Evolutionary conservation across 805 yeast genomes (phyloP), one percentile per base, ranked within the genome.

Genomic region (Kodamaea lidongshanica): DNA sequence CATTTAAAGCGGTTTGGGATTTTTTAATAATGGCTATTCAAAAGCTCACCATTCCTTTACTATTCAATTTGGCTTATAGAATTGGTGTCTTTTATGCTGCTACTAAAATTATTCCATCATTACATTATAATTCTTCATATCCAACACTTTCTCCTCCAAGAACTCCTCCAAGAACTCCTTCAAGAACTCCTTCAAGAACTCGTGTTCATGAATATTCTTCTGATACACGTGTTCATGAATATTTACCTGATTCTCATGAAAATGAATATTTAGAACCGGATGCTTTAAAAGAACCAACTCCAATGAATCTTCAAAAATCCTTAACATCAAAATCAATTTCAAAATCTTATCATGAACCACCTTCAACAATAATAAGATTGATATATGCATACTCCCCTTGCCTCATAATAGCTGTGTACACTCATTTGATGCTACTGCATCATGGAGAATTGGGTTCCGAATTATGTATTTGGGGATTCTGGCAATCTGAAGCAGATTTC

Each of bases 331-430:
- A n/a, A 8, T 19, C 21, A 19, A n/a, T 8, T 19, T 19, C 21
- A 19, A 19, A 13, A 7, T n/a, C 11, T 8, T 13, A 8, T 8
- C 46, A 36, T 16, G 48, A 47, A 30, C 52, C 48, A 6, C 56
- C 53, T 5, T 59, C 67, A 0, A 52, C 67, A 5, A 48, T 54
- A 14, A 71, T 77, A 58, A 64, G 67, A 36, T 54, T 84, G 40
- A 69, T 87, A 17, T 87, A 88, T 50, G 78, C 95, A 19, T 89
- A 84, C 55, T 82, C 95, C 20, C 97, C 97, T 2, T 85, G 96
- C 56, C 78, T 92, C 35, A 77, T 92, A 22, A 87, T 92, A 35
- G 95, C 96, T 0, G 95, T 92, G 37, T 92, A 92, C 59, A 86
- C 97, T 2, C 95, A 92, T 53, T 62, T 92, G 44, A 81, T 89